A percentile compares a stretch with the other conserved stretches of the same genome.
Evolutionary conservation across 257 asterid genomes (phyloP).

Genomic region (Solanum acaule): DNA sequence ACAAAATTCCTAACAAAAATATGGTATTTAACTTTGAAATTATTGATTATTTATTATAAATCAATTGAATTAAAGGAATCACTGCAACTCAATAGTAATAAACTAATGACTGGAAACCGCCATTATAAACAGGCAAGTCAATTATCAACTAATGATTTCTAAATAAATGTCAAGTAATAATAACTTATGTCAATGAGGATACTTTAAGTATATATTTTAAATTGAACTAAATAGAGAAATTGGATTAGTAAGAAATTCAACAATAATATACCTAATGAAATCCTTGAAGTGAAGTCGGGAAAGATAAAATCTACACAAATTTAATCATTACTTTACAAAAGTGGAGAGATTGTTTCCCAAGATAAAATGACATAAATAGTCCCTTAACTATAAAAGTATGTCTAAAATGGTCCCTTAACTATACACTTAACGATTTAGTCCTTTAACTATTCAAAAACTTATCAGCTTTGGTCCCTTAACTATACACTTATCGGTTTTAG

Average conservation of each 20-base stretch:
- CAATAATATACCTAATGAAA: neutral
- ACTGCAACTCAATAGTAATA: neutral
- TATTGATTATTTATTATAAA: neutral
- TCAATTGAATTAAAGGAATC: neutral
- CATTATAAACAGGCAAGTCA: neutral
- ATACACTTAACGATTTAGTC: too few species aligned
- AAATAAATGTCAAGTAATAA: neutral
- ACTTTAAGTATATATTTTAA: neutral
- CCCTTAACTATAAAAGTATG: too few species aligned
- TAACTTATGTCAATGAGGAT: neutral
- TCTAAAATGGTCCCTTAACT: too few species aligned
- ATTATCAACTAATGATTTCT: neutral
- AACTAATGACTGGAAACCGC: neutral
- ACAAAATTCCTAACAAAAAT: too few species aligned
- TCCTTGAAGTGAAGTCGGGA: fast-evolving
- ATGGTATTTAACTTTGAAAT: too few species aligned
- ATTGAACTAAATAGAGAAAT: too few species aligned
- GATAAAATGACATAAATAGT: too few species aligned
- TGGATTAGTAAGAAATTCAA: neutral
- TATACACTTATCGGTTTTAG: too few species aligned
- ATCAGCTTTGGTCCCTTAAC: too few species aligned
- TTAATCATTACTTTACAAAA: too few species aligned
- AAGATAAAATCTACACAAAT: neutral
- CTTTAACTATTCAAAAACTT: too few species aligned
- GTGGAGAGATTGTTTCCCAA: neutral